Evolutionary conservation across 1,284 basidiomycete species (phyloP).

Genomic region (Pseudozyma thailandica): DNA sequence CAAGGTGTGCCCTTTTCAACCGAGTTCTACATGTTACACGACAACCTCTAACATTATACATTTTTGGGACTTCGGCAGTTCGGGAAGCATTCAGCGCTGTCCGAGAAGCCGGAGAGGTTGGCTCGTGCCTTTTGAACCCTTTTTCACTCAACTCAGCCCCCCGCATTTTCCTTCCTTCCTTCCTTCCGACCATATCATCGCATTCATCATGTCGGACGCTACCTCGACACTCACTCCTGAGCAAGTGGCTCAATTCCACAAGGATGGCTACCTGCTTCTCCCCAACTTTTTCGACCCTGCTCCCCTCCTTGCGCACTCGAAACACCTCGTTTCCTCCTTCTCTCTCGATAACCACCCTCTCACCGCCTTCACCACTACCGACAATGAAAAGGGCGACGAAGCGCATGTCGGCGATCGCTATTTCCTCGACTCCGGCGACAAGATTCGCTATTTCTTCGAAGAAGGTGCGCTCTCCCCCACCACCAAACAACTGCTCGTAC

Average conservation of each 20-base stretch:
- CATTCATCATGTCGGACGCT: background rate
- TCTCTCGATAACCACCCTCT: constrained; percentile 81
- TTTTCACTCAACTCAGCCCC: too few species aligned
- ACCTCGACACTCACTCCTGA: constrained; percentile 19
- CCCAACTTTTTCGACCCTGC: constrained; percentile 78
- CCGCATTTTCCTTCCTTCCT: background rate
- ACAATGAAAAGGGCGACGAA: constrained; percentile 26
- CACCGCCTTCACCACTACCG: constrained; percentile 86
- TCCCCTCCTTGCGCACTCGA: constrained; percentile 74
- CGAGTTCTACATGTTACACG: background rate
- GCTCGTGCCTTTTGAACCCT: background rate
- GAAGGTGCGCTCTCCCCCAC: constrained; percentile 74
- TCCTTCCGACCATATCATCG: background rate
- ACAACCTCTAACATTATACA: background rate
- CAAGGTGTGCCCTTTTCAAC: background rate
- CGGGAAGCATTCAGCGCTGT: background rate
- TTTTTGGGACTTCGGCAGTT: background rate
- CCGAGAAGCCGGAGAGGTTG: background rate
- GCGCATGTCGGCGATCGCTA: constrained; percentile 80
- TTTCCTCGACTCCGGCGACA: constrained; percentile 86
- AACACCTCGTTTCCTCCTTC: constrained; percentile 82
- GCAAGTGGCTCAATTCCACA: constrained; percentile 55
- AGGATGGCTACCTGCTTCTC: constrained; percentile 78
- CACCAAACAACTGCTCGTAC: constrained; percentile 44
- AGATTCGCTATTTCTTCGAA: constrained; percentile 83